phyloP scores from a whole-genome alignment of 1,284 basidiomycete species.

The Ustilago trichophora region DNA sequence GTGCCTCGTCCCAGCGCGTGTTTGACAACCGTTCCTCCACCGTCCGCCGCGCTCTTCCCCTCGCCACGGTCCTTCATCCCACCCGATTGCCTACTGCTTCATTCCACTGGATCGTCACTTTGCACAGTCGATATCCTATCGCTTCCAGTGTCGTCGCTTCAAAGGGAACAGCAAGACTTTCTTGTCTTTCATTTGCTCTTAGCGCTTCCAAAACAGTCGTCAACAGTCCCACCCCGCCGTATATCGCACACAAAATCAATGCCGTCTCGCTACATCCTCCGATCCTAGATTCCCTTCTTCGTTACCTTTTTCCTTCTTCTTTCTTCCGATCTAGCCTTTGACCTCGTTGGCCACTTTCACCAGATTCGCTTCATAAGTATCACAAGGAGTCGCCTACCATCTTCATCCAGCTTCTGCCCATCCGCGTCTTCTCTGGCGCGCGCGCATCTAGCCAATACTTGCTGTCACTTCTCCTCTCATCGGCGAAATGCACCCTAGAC shows the following conservation, averaged over 20 bases:
- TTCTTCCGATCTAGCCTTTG: too few species aligned
- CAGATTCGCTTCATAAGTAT: too few species aligned
- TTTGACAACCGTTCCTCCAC: too few species aligned
- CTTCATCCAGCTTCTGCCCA: too few species aligned
- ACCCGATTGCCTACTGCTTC: slow-evolving; percentile 7
- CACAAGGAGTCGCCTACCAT: too few species aligned
- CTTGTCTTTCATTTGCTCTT: not conserved
- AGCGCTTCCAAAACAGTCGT: not conserved
- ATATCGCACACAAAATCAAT: slow-evolving; percentile 12
- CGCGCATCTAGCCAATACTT: too few species aligned
- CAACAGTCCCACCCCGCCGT: not conserved
- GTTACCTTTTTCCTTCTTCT: not conserved
- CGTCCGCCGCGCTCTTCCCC: too few species aligned
- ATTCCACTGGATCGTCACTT: slow-evolving; percentile 4
- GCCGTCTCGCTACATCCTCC: slow-evolving; percentile 2
- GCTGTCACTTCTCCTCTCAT: too few species aligned
- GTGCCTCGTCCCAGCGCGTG: too few species aligned
- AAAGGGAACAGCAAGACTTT: not conserved
- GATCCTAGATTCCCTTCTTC: slow-evolving; percentile 1
- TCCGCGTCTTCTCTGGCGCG: too few species aligned
- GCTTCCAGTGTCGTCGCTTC: not conserved
- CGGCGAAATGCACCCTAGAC: slow-evolving; percentile 35
- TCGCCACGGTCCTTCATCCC: too few species aligned
- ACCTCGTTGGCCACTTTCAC: too few species aligned
- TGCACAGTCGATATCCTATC: slow-evolving; percentile 1